Evolutionary conservation across 208 protist species (phyloP).

Genomic region (Blastocrithidia nonstop): DNA sequence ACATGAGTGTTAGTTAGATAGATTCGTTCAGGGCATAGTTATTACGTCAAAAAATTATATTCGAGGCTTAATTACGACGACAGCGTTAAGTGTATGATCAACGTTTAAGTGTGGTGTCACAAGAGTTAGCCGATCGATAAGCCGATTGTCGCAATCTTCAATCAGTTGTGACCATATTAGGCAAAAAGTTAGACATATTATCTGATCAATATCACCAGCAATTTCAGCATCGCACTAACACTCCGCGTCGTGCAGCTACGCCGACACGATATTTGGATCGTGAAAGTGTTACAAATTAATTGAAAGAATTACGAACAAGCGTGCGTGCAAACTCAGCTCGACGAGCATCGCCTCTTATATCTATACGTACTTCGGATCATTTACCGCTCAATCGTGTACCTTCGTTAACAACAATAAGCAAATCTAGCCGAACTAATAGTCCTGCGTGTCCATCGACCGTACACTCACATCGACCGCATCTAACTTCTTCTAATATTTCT

Average conservation of each 20-base stretch:
- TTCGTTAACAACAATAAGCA: slow-evolving; percentile 8
- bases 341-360: slow-evolving; percentile 16
- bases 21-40: slow-evolving; percentile 72
- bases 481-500: too few relatives aligned
- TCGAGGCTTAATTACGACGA: slow-evolving; percentile 70
- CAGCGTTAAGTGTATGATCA: slow-evolving; percentile 69
- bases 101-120: slow-evolving; percentile 22
- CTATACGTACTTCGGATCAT: slow-evolving; percentile 1
- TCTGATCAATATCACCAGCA: slow-evolving; percentile 12
- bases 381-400: slow-evolving; percentile 8
- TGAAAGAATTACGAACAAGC: too few relatives aligned
- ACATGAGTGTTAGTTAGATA: slow-evolving; percentile 47
- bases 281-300: too few relatives aligned
- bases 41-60: slow-evolving; percentile 78
- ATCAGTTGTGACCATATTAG: slow-evolving; percentile 75
- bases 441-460: too few relatives aligned
- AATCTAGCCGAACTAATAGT: slow-evolving; percentile 25
- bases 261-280: slow-evolving; percentile 11
- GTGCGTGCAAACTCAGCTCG: slow-evolving; percentile 9
- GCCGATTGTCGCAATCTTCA: slow-evolving; percentile 83
- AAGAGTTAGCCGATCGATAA: slow-evolving; percentile 72
- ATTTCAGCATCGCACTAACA: slow-evolving; percentile 5
- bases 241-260: slow-evolving; percentile 23
- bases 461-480: too few relatives aligned
- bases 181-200: slow-evolving; percentile 64